Conservation (phyloP, 495 filamentous ascomycete genomes). For the Neurospora sublineolata region DNA sequence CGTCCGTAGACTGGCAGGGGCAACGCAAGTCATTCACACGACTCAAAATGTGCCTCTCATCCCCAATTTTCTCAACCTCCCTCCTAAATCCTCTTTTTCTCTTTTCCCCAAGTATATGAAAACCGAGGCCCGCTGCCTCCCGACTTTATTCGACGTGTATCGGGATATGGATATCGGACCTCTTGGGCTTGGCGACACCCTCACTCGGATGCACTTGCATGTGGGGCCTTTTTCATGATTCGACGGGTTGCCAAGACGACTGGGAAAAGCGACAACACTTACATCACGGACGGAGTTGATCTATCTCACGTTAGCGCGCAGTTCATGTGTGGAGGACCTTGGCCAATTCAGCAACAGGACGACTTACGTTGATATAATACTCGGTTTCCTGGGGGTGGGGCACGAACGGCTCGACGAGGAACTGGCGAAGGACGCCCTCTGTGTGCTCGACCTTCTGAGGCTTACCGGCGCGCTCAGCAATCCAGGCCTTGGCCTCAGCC, state of each 20-base stretch:
- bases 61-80: constrained; percentile 1
- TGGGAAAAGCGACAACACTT: constrained; percentile 14
- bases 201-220: constrained; percentile 10
- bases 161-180: not conserved
- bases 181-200: not conserved
- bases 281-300: constrained; percentile 30
- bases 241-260: constrained; percentile 10
- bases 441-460: constrained; percentile 84
- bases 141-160: not conserved
- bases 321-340: constrained; percentile 54
- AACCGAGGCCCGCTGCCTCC: not conserved
- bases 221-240: constrained; percentile 4
- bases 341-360: constrained; percentile 60
- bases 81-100: constrained; percentile 4
- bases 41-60: not conserved
- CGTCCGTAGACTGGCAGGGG: constrained; percentile 31
- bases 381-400: constrained; percentile 87
- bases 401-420: constrained; percentile 97
- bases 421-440: constrained; percentile 77
- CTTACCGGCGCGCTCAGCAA: constrained; percentile 85
- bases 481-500: constrained; percentile 84
- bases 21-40: not conserved
- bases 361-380: constrained; percentile 81
- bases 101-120: not conserved
- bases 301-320: constrained; percentile 16